Conservation (phyloP, 257 asterid genomes). For the Datura wrightii region DNA sequence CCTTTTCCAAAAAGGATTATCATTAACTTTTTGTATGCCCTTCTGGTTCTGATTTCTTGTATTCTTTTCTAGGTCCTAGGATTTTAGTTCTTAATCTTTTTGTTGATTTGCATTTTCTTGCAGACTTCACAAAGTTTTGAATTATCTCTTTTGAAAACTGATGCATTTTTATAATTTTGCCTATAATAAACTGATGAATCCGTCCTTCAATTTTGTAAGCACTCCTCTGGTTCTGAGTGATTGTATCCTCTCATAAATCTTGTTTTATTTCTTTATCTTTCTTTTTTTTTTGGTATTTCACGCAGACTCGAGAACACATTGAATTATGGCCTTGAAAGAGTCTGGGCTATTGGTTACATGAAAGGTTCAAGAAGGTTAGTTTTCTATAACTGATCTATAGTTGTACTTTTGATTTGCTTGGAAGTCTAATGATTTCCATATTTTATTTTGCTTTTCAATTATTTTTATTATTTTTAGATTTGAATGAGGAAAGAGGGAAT, state of each 20-base stretch:
- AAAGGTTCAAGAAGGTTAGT: conserved; percentile 92
- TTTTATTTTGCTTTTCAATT: not conserved
- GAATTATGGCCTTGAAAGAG: conserved; percentile 98
- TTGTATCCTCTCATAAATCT: conserved; percentile 21
- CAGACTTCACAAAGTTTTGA: not conserved
- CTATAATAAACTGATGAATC: conserved; percentile 11
- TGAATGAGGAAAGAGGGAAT: not conserved
- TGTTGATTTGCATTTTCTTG: conserved; percentile 8
- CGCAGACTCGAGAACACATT: conserved; percentile 93
- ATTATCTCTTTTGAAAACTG: not conserved
- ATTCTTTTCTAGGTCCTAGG: conserved; percentile 10
- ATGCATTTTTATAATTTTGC: not conserved
- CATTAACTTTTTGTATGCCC: not conserved
- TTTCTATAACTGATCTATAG: conserved; percentile 2
- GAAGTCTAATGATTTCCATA: not conserved
- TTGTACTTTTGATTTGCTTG: not conserved
- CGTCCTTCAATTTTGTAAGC: not conserved
- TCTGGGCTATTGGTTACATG: conserved; percentile 95
- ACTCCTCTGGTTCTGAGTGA: conserved; percentile 10
- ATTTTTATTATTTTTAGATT: not conserved
- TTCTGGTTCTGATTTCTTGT: conserved; percentile 16
- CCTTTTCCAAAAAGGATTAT: not conserved
- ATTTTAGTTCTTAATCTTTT: not conserved
- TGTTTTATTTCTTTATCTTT: not conserved
- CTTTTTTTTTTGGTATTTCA: not conserved